These are phyloP conservation scores for Helianthus tuberosus DNA, from an alignment of 129 eudicot species.

Conservation along the genomic window DNA sequence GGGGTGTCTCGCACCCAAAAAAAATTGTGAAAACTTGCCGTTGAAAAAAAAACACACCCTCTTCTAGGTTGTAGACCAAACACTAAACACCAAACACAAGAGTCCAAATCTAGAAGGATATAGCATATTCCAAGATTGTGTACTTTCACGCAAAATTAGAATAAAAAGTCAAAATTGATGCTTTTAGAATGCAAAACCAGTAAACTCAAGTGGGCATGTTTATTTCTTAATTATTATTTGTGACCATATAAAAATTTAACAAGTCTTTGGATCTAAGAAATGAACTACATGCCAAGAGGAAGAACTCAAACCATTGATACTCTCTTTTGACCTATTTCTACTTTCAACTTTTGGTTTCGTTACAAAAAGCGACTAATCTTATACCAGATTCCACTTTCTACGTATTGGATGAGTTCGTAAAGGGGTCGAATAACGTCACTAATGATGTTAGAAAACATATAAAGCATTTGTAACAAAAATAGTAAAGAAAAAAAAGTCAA, in stretches of 20 bases:
- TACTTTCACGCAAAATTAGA: slow-evolving; percentile 6
- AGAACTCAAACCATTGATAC: slow-evolving; percentile 14
- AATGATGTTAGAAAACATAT: neutral
- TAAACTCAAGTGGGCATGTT: slow-evolving; percentile 2
- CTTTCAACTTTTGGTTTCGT: neutral
- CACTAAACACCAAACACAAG: slow-evolving; percentile 29
- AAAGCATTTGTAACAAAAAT: neutral
- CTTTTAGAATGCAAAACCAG: slow-evolving; percentile 20
- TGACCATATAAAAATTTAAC: neutral
- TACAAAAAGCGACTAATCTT: neutral
- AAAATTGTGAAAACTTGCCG: too few relatives aligned
- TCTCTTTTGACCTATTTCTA: neutral
- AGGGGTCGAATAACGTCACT: neutral
- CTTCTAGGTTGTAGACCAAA: neutral
- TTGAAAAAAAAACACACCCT: too few relatives aligned
- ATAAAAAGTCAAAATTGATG: slow-evolving; percentile 23
- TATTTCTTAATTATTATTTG: neutral
- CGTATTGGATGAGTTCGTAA: neutral
- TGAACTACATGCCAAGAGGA: slow-evolving; percentile 15
- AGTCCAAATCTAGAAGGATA: slow-evolving; percentile 16
- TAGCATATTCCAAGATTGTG: slow-evolving; percentile 11
- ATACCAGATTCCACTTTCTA: neutral
- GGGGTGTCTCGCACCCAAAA: too few relatives aligned
- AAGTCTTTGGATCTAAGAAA: slow-evolving; percentile 7
- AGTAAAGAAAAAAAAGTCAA: neutral